Percentiles rank a stretch among this genome's conserved stretches.
phyloP scores from a whole-genome alignment of 2,329 filamentous ascomycete species.

The Penicillium sp. region DNA sequence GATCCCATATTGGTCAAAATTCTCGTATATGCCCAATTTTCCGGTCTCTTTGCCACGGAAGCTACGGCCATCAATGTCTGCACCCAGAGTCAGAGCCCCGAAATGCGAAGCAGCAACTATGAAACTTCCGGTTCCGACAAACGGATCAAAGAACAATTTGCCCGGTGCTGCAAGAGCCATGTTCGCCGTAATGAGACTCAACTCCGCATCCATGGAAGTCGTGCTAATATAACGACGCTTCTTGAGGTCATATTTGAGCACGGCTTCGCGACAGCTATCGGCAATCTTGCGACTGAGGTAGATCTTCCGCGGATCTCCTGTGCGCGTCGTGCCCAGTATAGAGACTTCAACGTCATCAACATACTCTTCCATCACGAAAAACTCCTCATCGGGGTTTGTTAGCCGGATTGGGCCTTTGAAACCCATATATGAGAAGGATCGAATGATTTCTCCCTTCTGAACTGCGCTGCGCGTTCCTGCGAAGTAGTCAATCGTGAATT shows the following conservation, averaged over 20 bases:
- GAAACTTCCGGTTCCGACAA: constrained; percentile 93
- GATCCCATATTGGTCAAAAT: constrained; percentile 82
- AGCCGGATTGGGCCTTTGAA: constrained; percentile 78
- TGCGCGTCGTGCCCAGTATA: constrained; percentile 43
- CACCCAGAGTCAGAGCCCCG: constrained; percentile 77
- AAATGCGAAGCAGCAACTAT: constrained; percentile 87
- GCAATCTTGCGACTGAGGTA: constrained; percentile 73
- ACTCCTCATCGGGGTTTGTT: constrained; percentile 68
- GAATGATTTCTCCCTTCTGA: constrained; percentile 71
- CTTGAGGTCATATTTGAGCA: constrained; percentile 81
- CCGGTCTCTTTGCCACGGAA: constrained; percentile 63
- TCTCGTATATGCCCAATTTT: constrained; percentile 54
- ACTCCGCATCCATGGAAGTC: constrained; percentile 94
- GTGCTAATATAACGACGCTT: constrained; percentile 91
- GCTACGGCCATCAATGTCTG: constrained; percentile 88
- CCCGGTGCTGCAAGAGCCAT: constrained; percentile 78
- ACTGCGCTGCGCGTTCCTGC: constrained; percentile 65
- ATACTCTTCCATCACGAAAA: constrained; percentile 83
- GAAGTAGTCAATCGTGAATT: constrained; percentile 80
- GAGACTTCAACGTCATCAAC: constrained; percentile 44
- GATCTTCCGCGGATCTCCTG: constrained; percentile 54
- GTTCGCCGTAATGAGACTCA: constrained; percentile 88
- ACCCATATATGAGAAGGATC: constrained; percentile 73
- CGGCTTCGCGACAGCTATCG: constrained; percentile 63
- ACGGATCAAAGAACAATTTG: constrained; percentile 89